phyloP scores from a whole-genome alignment of 1,284 basidiomycete species.

The Spongispora temasekensis region DNA sequence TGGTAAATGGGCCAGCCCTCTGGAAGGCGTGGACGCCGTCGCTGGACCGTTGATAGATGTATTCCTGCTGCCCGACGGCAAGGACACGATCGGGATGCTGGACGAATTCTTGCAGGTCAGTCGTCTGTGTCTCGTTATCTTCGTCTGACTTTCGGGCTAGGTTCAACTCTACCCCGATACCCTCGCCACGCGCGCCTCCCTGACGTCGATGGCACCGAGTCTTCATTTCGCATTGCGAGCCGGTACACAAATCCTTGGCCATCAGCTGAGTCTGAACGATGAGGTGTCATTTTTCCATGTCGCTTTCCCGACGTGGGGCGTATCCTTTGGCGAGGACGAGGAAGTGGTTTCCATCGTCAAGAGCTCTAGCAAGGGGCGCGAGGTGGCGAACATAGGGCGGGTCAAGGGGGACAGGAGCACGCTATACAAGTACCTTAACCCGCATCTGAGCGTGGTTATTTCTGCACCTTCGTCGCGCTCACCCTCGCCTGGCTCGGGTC shows the following conservation, averaged over 20 bases:
- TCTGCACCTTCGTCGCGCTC: conserved; percentile 41
- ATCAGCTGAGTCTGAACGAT: conserved; percentile 48
- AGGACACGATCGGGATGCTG: conserved; percentile 58
- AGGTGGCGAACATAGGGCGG: conserved; percentile 78
- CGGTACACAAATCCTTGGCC: conserved; percentile 53
- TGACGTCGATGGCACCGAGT: conserved; percentile 44
- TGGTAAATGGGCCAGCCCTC: conserved; percentile 18
- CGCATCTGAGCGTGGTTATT: conserved; percentile 70
- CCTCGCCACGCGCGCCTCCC: conserved; percentile 40
- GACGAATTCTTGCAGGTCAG: conserved; percentile 68
- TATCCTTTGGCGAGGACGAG: conserved; percentile 55
- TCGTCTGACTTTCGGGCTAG: conserved; percentile 34
- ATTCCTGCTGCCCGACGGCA: conserved; percentile 49
- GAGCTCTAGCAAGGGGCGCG: conserved; percentile 42
- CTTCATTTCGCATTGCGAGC: conserved; percentile 60
- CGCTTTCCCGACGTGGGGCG: conserved; percentile 67
- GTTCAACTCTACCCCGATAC: conserved; percentile 67
- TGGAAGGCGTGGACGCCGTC: conserved; percentile 63
- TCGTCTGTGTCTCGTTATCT: not conserved
- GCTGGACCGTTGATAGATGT: conserved; percentile 59
- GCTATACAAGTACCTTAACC: conserved; percentile 94
- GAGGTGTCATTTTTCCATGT: conserved; percentile 49
- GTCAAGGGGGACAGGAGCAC: conserved; percentile 88
- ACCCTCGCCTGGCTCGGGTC: conserved; percentile 3
- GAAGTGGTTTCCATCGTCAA: conserved; percentile 54